Evolutionary conservation across 176 grass and related monocot genomes (phyloP).

Genomic region (Phragmites australis): DNA sequence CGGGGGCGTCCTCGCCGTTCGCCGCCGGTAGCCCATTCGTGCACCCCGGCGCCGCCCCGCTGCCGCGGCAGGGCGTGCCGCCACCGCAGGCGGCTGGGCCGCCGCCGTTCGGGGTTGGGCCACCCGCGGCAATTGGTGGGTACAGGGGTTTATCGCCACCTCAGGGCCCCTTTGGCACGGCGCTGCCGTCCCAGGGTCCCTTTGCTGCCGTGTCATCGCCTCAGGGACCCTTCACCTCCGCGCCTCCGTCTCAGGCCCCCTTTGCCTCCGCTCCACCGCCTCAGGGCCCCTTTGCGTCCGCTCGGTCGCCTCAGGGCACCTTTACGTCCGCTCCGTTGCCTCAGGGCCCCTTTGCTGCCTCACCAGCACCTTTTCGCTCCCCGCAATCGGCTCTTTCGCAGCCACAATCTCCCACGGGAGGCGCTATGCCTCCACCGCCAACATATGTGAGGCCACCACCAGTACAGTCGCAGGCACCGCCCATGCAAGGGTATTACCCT

Average conservation of each 20-base stretch:
- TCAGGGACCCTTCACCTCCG: background rate
- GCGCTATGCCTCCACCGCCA: constrained; percentile 10
- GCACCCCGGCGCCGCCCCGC: background rate
- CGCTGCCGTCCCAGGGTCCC: background rate
- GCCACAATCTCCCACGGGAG: constrained; percentile 35
- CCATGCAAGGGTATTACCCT: constrained; percentile 48
- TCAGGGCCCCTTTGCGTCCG: background rate
- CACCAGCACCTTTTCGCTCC: constrained; percentile 41
- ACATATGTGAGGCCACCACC: constrained; percentile 38
- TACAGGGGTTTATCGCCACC: constrained; percentile 38
- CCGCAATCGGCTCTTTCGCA: constrained; percentile 18
- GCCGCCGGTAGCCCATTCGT: constrained; percentile 12
- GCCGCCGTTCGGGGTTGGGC: constrained; percentile 17
- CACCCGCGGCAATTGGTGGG: constrained; percentile 34
- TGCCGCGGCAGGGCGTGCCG: constrained; percentile 15
- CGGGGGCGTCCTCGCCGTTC: constrained; percentile 33
- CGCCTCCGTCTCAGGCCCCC: background rate
- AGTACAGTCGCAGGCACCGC: constrained; percentile 31
- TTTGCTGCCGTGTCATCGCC: background rate
- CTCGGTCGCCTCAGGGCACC: background rate
- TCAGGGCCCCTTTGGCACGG: constrained; percentile 27
- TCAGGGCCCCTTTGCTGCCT: constrained; percentile 1
- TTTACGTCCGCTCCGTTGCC: background rate
- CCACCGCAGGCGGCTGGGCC: constrained; percentile 11
- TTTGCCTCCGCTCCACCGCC: background rate